Percentiles rank a stretch among this genome's conserved stretches.
Conservation (phyloP, 306 rosid genomes). For the Ammopiptanthus mongolicus region DNA sequence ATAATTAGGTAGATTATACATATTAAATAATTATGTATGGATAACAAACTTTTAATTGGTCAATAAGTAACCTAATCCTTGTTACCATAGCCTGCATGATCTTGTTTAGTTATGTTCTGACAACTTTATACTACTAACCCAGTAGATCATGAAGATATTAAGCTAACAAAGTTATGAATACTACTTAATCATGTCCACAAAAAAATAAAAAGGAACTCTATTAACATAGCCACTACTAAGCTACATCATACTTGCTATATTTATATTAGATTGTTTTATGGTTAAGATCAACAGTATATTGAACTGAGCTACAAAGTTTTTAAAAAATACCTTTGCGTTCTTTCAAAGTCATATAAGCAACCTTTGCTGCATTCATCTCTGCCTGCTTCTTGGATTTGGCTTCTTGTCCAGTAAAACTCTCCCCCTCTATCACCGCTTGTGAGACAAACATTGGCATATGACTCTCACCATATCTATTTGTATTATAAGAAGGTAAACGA, state of each 20-base stretch:
- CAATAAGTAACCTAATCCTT: neutral
- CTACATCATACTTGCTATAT: neutral
- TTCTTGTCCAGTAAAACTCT: conserved; percentile 49
- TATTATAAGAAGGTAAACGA: conserved; percentile 44
- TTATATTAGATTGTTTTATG: neutral
- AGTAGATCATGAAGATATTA: neutral
- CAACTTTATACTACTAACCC: neutral
- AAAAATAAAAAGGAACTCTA: neutral
- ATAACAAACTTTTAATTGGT: neutral
- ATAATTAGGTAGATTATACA: neutral
- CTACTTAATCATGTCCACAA: neutral
- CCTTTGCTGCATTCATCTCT: conserved; percentile 77
- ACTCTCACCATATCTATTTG: conserved; percentile 46
- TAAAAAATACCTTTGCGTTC: conserved; percentile 40
- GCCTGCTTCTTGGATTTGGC: conserved; percentile 74
- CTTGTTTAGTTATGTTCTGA: neutral
- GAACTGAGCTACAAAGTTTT: neutral
- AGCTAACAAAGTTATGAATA: neutral
- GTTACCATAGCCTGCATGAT: neutral
- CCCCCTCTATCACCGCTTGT: conserved; percentile 55
- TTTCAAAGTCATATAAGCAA: conserved; percentile 55
- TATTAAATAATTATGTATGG: neutral
- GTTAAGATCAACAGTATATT: neutral
- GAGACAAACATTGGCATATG: conserved; percentile 62
- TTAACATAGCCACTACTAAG: neutral